Percentiles rank a stretch among this genome's conserved stretches.
These are phyloP conservation scores for Isoetes engelmannii DNA, from an alignment of 83 land plant genomes.

Conservation along the genomic window DNA sequence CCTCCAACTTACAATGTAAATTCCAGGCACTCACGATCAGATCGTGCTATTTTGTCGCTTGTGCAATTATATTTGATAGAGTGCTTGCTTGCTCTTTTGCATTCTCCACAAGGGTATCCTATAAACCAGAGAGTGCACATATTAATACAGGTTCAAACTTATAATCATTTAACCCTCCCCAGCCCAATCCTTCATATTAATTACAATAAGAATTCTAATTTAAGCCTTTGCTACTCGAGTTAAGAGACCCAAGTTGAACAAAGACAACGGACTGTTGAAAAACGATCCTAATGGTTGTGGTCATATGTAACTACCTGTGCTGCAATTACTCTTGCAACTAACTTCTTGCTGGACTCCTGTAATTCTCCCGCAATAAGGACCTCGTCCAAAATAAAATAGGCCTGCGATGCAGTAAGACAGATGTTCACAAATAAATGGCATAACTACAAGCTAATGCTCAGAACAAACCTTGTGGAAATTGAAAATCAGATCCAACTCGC, in stretches of 20 bases:
- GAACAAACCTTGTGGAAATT: constrained; percentile 82
- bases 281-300: too few relatives aligned
- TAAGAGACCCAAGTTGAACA: too few relatives aligned
- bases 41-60: constrained; percentile 43
- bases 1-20: too few relatives aligned
- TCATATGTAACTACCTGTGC: constrained; percentile 57
- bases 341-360: constrained; percentile 95
- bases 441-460: not conserved
- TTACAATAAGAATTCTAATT: too few relatives aligned
- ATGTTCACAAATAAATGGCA: not conserved
- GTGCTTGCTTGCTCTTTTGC: constrained; percentile 91
- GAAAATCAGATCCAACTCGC: constrained; percentile 92
- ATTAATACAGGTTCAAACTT: too few relatives aligned
- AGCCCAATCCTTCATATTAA: too few relatives aligned
- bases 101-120: constrained; percentile 90
- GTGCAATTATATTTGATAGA: constrained; percentile 87
- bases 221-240: too few relatives aligned
- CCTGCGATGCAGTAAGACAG: constrained; percentile 37
- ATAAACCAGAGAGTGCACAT: constrained; percentile 11
- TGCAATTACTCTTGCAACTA: constrained; percentile 84
- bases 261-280: too few relatives aligned
- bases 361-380: constrained; percentile 93
- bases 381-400: constrained; percentile 88
- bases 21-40: not conserved
- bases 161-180: too few relatives aligned